These are phyloP conservation scores for Urochloa ruziziensis DNA, from an alignment of 176 grass and related monocot genomes.

Conservation along the genomic window DNA sequence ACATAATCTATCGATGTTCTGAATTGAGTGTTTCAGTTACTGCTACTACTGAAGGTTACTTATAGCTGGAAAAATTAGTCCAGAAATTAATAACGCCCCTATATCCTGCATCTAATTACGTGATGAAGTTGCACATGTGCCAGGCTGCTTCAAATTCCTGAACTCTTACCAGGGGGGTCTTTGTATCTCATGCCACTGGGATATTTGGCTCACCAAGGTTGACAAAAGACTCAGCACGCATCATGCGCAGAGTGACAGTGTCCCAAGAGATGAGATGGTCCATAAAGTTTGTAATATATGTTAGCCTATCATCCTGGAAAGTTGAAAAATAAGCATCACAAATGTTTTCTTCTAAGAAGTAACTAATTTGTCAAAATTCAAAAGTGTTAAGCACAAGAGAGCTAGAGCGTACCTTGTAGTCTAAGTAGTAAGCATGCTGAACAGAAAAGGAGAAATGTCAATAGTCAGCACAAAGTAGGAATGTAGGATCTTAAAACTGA, in stretches of 20 bases:
- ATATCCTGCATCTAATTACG: neutral
- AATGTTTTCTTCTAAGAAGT: neutral
- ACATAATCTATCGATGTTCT: neutral
- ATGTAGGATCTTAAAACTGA: neutral
- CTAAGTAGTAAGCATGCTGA: slow-evolving; percentile 96
- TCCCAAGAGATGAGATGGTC: slow-evolving; percentile 87
- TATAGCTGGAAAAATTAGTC: neutral
- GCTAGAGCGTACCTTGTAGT: slow-evolving; percentile 70
- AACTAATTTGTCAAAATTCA: neutral
- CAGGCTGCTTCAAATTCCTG: neutral
- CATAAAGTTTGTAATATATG: slow-evolving; percentile 76
- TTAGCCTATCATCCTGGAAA: slow-evolving; percentile 66
- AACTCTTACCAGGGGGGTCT: slow-evolving; percentile 21
- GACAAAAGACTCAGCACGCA: slow-evolving; percentile 90
- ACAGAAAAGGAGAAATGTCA: slow-evolving; percentile 38
- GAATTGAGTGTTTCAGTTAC: neutral
- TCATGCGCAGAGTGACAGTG: slow-evolving; percentile 74
- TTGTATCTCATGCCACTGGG: slow-evolving; percentile 52
- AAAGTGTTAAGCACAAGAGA: neutral
- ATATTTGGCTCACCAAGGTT: slow-evolving; percentile 94
- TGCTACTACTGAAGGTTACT: neutral
- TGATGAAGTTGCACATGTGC: slow-evolving; percentile 16
- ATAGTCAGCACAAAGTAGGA: slow-evolving; percentile 12
- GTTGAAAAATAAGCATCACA: slow-evolving; percentile 12
- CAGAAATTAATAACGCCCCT: neutral